These are phyloP conservation scores for Coleophoma crateriformis DNA, from an alignment of 2,329 filamentous ascomycete species.

Conservation along the genomic window DNA sequence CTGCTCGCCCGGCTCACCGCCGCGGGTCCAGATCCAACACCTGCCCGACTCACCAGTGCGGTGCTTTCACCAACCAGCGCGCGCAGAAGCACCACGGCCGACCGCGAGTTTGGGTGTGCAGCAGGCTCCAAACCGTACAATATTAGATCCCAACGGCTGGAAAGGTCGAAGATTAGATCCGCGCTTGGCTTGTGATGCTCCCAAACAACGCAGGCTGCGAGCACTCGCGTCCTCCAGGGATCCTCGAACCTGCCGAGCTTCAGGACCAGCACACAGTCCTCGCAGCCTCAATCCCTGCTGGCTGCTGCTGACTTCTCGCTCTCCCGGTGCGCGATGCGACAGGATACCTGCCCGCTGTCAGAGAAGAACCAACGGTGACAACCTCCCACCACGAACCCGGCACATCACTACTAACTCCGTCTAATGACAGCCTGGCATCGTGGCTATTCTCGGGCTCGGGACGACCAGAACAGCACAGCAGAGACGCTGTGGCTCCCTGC, in stretches of 20 bases:
- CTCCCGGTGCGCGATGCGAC: not conserved
- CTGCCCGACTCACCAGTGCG: no score
- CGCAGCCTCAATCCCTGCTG: not conserved
- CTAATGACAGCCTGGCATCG: no score
- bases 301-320: not conserved
- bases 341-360: not conserved
- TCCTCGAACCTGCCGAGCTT: not conserved
- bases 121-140: no score
- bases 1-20: no score
- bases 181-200: not conserved
- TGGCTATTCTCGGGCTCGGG: no score
- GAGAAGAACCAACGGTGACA: no score
- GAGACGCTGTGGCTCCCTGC: not conserved
- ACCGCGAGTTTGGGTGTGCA: no score
- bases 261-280: not conserved
- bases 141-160: no score
- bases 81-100: no score
- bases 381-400: not conserved
- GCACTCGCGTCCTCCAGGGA: conserved; percentile 1
- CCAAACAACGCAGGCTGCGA: not conserved
- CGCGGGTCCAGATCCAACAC: no score
- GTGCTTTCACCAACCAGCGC: no score
- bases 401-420: not conserved
- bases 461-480: no score
- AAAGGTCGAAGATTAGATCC: not conserved